Conservation (phyloP, 441 rosid genomes). For the Flueggea neowawraea region DNA sequence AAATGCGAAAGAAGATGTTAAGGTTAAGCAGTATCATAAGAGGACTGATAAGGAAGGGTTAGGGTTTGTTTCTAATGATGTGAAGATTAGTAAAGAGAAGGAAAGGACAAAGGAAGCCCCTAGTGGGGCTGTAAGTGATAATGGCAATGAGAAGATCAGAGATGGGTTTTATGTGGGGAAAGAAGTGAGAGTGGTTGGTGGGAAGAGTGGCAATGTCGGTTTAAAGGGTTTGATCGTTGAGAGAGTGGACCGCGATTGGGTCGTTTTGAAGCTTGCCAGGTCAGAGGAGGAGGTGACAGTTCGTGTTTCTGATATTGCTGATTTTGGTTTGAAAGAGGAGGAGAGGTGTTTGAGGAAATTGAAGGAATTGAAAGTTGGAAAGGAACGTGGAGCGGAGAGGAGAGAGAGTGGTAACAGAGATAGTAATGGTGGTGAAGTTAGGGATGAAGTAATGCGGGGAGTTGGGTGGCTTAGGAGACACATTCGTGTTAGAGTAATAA, state of each 20-base stretch:
- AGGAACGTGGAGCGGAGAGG: conserved; percentile 12
- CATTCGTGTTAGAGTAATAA: conserved; percentile 63
- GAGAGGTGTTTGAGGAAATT: conserved; percentile 55
- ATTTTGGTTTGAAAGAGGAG: conserved; percentile 66
- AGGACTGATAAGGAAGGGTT: conserved; percentile 50
- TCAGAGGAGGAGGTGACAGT: conserved; percentile 39
- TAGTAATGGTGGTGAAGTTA: conserved; percentile 13
- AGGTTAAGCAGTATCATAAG: conserved; percentile 44
- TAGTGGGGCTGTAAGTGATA: too few species aligned
- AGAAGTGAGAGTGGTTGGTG: conserved; percentile 60
- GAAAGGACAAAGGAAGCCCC: too few species aligned
- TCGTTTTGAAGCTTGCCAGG: conserved; percentile 45
- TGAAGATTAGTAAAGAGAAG: background rate
- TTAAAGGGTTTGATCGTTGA: conserved; percentile 51
- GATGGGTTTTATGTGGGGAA: conserved; percentile 45
- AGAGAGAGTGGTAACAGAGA: conserved; percentile 29
- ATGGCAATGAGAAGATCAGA: conserved; percentile 6
- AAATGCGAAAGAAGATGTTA: conserved; percentile 61
- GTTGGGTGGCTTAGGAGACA: conserved; percentile 67
- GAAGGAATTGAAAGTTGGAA: conserved; percentile 30
- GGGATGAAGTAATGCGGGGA: conserved; percentile 15
- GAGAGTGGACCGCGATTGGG: conserved; percentile 17
- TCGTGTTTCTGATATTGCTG: conserved; percentile 45
- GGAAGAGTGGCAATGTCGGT: conserved; percentile 38
- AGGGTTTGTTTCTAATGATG: conserved; percentile 38